These are phyloP conservation scores for Beauveria asiatica DNA, from an alignment of 2,329 filamentous ascomycete species.

Conservation along the genomic window DNA sequence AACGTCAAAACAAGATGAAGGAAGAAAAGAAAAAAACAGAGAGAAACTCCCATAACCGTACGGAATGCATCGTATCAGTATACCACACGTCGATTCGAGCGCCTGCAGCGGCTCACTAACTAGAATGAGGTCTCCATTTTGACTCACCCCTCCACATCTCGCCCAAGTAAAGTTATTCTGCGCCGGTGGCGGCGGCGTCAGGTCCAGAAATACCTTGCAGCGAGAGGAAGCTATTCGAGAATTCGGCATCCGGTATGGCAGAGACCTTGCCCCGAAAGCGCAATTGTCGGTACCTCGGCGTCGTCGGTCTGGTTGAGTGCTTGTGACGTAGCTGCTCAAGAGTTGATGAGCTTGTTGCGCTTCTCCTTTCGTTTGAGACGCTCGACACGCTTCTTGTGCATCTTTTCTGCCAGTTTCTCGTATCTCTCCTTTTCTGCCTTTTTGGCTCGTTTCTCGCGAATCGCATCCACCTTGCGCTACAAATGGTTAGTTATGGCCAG, in stretches of 20 bases:
- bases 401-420: slow-evolving; percentile 91
- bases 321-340: slow-evolving; percentile 32
- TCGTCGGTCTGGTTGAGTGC: not conserved
- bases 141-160: not conserved
- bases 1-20: not conserved
- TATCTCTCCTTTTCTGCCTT: slow-evolving; percentile 93
- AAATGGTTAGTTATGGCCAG: not conserved
- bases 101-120: not conserved
- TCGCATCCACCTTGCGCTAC: slow-evolving; percentile 66
- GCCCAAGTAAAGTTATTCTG: not conserved
- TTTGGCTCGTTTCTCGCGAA: slow-evolving; percentile 76
- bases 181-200: not conserved
- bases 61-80: slow-evolving; percentile 2
- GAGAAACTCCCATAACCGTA: not conserved
- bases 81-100: not conserved
- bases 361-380: slow-evolving; percentile 92
- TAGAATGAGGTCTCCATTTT: not conserved
- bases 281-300: not conserved
- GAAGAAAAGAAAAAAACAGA: not conserved
- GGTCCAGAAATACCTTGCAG: not conserved
- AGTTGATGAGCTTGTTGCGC: slow-evolving; percentile 76
- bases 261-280: not conserved
- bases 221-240: not conserved
- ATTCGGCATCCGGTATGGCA: not conserved
- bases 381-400: slow-evolving; percentile 94